Percentiles rank a stretch among this genome's conserved stretches.
Conservation (phyloP, 1,139 yeast genomes). For the Wickerhamomyces sp. region DNA sequence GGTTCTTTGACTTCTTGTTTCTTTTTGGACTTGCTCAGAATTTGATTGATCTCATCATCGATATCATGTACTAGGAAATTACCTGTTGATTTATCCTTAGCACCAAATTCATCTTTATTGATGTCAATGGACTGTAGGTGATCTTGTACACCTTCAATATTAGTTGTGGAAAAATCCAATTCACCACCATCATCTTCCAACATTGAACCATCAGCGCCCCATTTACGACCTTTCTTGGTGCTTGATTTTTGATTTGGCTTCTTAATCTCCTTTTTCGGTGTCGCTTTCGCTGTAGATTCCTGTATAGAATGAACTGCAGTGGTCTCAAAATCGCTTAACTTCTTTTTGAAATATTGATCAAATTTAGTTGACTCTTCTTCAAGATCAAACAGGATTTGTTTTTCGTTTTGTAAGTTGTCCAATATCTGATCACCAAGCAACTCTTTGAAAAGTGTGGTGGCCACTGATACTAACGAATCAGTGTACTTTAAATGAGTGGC, state of each 20-base stretch:
- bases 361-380: conserved; percentile 26
- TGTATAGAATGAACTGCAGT: conserved; percentile 1
- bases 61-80: conserved; percentile 47
- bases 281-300: not conserved
- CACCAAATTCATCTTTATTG: conserved; percentile 40
- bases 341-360: conserved; percentile 27
- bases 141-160: conserved; percentile 16
- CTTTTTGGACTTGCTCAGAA: conserved; percentile 26
- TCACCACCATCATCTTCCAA: conserved; percentile 34
- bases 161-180: conserved; percentile 43
- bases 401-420: conserved; percentile 23
- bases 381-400: conserved; percentile 22
- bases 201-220: conserved; percentile 44
- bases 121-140: conserved; percentile 29
- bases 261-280: not conserved
- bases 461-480: conserved; percentile 29
- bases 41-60: conserved; percentile 38
- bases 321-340: conserved; percentile 24
- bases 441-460: conserved; percentile 26
- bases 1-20: conserved; percentile 29
- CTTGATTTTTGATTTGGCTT: not conserved
- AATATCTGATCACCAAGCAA: conserved; percentile 25
- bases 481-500: conserved; percentile 28
- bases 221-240: conserved; percentile 31
- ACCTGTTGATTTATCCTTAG: conserved; percentile 39